A percentile compares a stretch with the other conserved stretches of the same genome.
Conservation (phyloP, 306 rosid genomes). For the Ammopiptanthus mongolicus region DNA sequence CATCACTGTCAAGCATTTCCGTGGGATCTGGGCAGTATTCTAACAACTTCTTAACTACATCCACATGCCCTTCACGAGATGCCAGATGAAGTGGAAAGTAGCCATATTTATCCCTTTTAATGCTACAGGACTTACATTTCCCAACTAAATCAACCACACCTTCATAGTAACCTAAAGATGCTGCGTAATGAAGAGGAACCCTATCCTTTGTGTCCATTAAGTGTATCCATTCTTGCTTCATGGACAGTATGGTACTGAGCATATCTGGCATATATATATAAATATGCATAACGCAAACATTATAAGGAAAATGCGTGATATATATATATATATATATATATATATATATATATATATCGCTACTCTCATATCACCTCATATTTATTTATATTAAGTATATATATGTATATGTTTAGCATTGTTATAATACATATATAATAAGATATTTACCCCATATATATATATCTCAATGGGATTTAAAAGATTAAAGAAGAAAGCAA, state of each 20-base stretch:
- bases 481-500: not conserved
- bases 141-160: constrained; percentile 12
- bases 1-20: not conserved
- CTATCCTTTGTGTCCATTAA: not conserved
- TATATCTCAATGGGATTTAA: too few relatives aligned
- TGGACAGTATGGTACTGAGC: not conserved
- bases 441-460: too few relatives aligned
- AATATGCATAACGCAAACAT: too few relatives aligned
- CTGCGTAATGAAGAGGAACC: constrained; percentile 25
- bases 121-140: not conserved
- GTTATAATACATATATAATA: too few relatives aligned
- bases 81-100: constrained; percentile 25
- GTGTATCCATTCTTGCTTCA: constrained; percentile 15
- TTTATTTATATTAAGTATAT: too few relatives aligned
- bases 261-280: not conserved
- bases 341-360: too few relatives aligned
- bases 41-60: not conserved
- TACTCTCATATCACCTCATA: too few relatives aligned
- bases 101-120: not conserved
- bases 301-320: too few relatives aligned
- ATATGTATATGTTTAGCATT: too few relatives aligned
- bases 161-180: constrained; percentile 10
- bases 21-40: not conserved
- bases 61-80: not conserved
- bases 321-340: too few relatives aligned